phyloP scores from a whole-genome alignment of 192 early-diverging fungal species.

The Backusella mclennaniae region DNA sequence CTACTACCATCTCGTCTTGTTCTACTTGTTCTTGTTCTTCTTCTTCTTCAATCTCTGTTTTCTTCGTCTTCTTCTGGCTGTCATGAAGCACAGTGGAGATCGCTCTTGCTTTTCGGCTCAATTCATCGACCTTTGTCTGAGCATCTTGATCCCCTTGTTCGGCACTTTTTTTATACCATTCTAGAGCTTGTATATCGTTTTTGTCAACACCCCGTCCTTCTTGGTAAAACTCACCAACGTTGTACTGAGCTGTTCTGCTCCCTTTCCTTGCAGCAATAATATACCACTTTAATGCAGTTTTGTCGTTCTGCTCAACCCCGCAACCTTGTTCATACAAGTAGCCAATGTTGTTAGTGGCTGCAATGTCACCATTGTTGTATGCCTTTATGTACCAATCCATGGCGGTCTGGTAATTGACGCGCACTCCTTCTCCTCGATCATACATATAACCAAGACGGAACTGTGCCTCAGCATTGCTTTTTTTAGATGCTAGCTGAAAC shows the following conservation, averaged over 20 bases:
- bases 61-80: not conserved
- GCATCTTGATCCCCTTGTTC: not conserved
- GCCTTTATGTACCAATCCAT: not conserved
- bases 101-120: not conserved
- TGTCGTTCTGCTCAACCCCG: not conserved
- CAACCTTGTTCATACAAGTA: not conserved
- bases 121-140: not conserved
- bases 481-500: not conserved
- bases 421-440: not conserved
- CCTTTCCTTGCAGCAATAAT: not conserved
- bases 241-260: not conserved
- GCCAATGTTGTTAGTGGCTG: not conserved
- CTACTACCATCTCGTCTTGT: not conserved
- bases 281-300: not conserved
- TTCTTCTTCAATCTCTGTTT: not conserved
- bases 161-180: not conserved
- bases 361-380: not conserved
- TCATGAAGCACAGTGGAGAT: too few species aligned
- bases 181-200: not conserved
- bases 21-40: not conserved
- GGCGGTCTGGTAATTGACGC: not conserved
- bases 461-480: not conserved
- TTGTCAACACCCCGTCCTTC: not conserved
- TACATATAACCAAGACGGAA: not conserved
- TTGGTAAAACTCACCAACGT: not conserved